These are phyloP conservation scores for Pseudogymnoascus sp. DNA, from an alignment of 2,329 filamentous ascomycete genomes.

Conservation along the genomic window DNA sequence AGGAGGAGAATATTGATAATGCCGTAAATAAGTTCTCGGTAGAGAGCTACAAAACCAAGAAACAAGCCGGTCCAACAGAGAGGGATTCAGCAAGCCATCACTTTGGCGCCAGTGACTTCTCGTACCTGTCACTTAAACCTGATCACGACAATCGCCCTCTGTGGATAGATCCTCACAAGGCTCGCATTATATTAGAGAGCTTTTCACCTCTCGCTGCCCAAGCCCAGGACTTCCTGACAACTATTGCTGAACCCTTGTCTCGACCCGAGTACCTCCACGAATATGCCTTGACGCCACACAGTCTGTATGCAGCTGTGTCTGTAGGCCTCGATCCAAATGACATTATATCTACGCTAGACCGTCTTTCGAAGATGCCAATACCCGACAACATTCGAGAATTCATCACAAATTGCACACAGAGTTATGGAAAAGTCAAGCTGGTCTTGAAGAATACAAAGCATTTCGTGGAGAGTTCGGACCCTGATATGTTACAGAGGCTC, in stretches of 20 bases:
- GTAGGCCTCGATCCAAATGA: conserved; percentile 85
- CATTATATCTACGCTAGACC: conserved; percentile 81
- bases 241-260: conserved; percentile 87
- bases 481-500: conserved; percentile 76
- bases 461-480: conserved; percentile 86
- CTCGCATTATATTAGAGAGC: conserved; percentile 85
- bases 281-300: conserved; percentile 85
- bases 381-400: conserved; percentile 74
- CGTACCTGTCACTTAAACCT: conserved; percentile 70
- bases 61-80: conserved; percentile 4
- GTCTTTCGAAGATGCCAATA: conserved; percentile 80
- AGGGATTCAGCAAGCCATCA: conserved; percentile 28
- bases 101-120: conserved; percentile 53
- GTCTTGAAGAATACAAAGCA: conserved; percentile 93
- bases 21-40: conserved; percentile 52
- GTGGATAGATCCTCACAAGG: conserved; percentile 85
- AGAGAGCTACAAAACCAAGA: conserved; percentile 22
- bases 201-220: conserved; percentile 82
- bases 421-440: conserved; percentile 91
- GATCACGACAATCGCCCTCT: conserved; percentile 85
- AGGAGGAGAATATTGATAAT: conserved; percentile 46
- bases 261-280: conserved; percentile 88
- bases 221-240: conserved; percentile 90
- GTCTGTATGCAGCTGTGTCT: conserved; percentile 88
- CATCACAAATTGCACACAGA: conserved; percentile 68